These are phyloP conservation scores for Ganoderma lucidum DNA, from an alignment of 1,284 basidiomycete species.

Conservation along the genomic window DNA sequence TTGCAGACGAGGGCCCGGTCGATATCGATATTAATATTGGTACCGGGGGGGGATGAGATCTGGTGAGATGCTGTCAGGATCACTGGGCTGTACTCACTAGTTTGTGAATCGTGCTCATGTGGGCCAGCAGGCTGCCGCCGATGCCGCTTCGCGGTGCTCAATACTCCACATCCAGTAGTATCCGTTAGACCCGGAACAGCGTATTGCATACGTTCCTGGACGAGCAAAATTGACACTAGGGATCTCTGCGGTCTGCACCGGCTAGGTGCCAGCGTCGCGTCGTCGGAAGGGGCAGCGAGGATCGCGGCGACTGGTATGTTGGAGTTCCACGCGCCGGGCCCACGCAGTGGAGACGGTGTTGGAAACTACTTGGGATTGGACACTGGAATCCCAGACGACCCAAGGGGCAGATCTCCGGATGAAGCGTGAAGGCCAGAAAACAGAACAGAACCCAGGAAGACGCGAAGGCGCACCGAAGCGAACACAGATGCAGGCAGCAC, in stretches of 20 bases:
- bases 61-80: constrained; percentile 1
- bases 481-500: neutral
- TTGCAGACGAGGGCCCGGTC: neutral
- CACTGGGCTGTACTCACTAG: constrained; percentile 8
- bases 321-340: neutral
- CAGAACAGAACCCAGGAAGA: neutral
- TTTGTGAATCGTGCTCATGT: constrained; percentile 1
- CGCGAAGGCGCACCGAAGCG: neutral
- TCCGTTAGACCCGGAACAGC: constrained; percentile 26
- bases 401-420: neutral
- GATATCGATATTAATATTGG: neutral
- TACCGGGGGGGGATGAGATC: neutral
- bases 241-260: constrained; percentile 7
- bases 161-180: constrained; percentile 19
- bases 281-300: neutral
- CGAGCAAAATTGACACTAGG: constrained; percentile 23
- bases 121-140: neutral
- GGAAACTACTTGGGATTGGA: constrained; percentile 17
- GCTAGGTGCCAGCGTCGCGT: constrained; percentile 5
- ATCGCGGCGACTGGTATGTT: neutral
- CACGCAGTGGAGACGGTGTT: constrained; percentile 5
- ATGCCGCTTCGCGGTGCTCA: constrained; percentile 9
- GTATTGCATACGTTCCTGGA: constrained; percentile 11
- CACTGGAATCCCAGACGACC: neutral
- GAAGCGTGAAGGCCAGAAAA: neutral